Base-by-base conservation (phyloP, 2,329 filamentous ascomycete species). In the Curvularia sp. region DNA sequence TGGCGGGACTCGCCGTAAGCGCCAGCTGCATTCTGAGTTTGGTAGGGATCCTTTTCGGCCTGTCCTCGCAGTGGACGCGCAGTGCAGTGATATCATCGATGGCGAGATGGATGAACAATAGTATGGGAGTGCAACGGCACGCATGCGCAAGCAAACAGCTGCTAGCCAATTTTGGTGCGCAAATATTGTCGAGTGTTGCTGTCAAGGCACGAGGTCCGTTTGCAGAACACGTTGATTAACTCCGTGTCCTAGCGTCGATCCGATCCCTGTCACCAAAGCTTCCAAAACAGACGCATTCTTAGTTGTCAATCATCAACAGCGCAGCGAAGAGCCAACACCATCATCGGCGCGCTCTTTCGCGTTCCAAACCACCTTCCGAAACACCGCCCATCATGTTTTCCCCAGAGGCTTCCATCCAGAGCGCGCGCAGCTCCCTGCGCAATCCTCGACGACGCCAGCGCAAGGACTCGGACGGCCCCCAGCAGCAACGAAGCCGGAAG, bases 391-490 rank as follows among this genome's bases (percentile, higher is more conserved):
- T 59, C 65, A 79, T 79, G 77, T 78, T 78, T 48, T 79, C 77
- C 4, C 73, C 75, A 21, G 77, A 78, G 58, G 70, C 73, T 34
- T 72, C 74, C 32, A 57, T 73, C 12, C 69, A 70, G 60, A 75
- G 71, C 68, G 68, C 71, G 53, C 77, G 76, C 63, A 74, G 73
- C 62, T 74, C 77, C 13, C 71, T 76, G 67, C 77, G 79, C 60
- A 81, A 81, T 62, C 79, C 80, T 38, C 76, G 78, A 59, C 74
- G 81, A 60, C 74, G 80, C 66, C 78, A 78, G 66, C 78, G 80
- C 71, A 76, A 78, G 55, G 78, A 80, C 63, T 78, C 78, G 48
- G 79, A 80, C 49, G 79, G 76, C 47, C 64, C 74, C 15, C 74
- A 75, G 43, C 79, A 80, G 49, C 78, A 78, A 21, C 75, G 78